Evolutionary conservation across 306 rosid genomes (phyloP).

Genomic region (Cotoneaster glaucophyllus): DNA sequence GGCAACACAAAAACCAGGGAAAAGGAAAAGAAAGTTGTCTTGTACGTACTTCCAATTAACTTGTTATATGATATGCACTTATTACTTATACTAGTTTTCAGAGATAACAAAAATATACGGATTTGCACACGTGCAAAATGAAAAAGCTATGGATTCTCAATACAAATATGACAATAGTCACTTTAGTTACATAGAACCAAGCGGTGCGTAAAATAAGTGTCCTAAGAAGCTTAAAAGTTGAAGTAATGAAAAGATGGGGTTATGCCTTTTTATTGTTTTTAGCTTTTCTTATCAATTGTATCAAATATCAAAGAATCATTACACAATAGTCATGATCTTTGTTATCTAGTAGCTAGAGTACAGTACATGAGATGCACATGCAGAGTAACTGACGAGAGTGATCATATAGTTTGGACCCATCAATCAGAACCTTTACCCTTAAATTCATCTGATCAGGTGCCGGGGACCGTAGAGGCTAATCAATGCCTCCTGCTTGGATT

Average conservation of each 20-base stretch:
- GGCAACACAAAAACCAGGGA: no score
- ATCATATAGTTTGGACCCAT: constrained; percentile 18
- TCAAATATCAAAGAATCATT: not conserved
- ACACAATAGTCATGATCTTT: not conserved
- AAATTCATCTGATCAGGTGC: constrained; percentile 36
- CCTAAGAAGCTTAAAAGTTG: not conserved
- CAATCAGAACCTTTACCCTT: constrained; percentile 25
- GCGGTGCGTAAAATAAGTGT: no score
- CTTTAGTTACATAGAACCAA: no score
- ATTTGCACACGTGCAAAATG: no score
- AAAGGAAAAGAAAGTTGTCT: no score
- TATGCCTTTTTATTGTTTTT: not conserved
- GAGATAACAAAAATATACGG: no score
- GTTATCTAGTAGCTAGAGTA: not conserved
- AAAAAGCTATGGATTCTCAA: no score
- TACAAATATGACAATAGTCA: no score
- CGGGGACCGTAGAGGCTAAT: constrained; percentile 30
- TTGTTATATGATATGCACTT: no score
- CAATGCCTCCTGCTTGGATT: constrained; percentile 18
- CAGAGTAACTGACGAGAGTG: constrained; percentile 20
- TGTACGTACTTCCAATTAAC: no score
- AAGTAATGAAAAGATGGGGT: not conserved
- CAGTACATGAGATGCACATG: not conserved
- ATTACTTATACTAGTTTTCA: no score
- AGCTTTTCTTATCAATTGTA: not conserved